phyloP scores from a whole-genome alignment of 345 rosid species.

The Mangifera indica region DNA sequence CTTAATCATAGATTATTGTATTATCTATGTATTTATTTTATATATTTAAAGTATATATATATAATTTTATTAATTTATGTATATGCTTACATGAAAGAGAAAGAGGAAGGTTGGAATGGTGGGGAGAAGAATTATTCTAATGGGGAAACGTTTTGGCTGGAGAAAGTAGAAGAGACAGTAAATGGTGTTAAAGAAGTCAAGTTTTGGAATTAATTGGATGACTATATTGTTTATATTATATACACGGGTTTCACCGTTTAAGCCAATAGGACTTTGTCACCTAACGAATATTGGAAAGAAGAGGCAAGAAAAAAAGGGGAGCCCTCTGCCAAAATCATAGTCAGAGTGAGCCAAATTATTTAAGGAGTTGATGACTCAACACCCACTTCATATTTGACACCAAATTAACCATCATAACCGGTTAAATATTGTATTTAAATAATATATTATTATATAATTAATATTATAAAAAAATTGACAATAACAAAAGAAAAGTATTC shows the following conservation, averaged over 20 bases:
- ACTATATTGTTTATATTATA: constrained; percentile 6
- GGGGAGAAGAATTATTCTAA: constrained; percentile 56
- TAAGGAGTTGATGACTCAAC: constrained; percentile 40
- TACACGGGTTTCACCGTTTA: neutral
- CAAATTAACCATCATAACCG: no score
- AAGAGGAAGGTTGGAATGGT: constrained; percentile 31
- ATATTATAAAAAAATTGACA: no score
- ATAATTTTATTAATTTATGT: constrained; percentile 27
- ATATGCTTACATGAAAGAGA: constrained; percentile 54
- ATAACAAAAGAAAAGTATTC: no score
- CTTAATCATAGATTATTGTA: no score
- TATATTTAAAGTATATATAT: no score
- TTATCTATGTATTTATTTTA: no score
- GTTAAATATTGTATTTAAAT: no score
- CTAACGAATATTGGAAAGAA: constrained; percentile 19
- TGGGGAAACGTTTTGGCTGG: constrained; percentile 33
- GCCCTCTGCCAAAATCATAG: constrained; percentile 21
- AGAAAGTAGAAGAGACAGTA: constrained; percentile 23
- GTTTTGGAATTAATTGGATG: constrained; percentile 31
- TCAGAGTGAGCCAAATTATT: constrained; percentile 24
- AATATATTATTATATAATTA: no score
- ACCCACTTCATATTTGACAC: constrained; percentile 42
- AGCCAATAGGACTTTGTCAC: constrained; percentile 33
- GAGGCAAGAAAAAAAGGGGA: constrained; percentile 29
- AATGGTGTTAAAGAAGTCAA: constrained; percentile 48